Percentiles rank a stretch among this genome's conserved stretches.
phyloP scores from a whole-genome alignment of 305 asterid species.

The Fraxinus floribunda region DNA sequence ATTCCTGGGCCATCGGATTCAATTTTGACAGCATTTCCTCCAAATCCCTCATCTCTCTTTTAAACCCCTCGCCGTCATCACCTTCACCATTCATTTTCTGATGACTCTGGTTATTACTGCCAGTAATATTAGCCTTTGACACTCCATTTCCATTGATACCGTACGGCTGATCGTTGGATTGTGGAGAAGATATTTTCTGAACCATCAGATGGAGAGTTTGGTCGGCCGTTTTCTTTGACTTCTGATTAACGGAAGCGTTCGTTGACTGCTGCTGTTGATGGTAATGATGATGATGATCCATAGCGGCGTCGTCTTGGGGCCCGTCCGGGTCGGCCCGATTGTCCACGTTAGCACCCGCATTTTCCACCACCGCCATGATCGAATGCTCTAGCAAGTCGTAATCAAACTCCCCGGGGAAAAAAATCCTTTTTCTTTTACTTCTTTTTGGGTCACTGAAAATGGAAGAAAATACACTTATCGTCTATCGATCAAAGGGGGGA shows the following conservation, averaged over 20 bases:
- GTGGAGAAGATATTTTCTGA: constrained; percentile 25
- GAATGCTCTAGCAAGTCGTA: constrained; percentile 24
- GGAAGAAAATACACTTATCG: constrained; percentile 7
- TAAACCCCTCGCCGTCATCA: constrained; percentile 61
- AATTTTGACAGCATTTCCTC: constrained; percentile 77
- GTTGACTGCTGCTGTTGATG: constrained; percentile 34
- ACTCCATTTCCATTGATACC: constrained; percentile 42
- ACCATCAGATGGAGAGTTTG: constrained; percentile 41
- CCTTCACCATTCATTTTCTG: constrained; percentile 38
- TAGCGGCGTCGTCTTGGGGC: constrained; percentile 43
- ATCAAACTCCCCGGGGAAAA: not conserved
- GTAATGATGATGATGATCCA: constrained; percentile 40
- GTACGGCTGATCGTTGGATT: constrained; percentile 38
- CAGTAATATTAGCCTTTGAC: constrained; percentile 16
- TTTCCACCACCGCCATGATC: constrained; percentile 92
- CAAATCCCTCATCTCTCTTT: constrained; percentile 79
- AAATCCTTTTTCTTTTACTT: not conserved
- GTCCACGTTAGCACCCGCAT: constrained; percentile 46
- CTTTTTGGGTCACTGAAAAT: not conserved
- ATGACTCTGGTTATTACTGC: constrained; percentile 13
- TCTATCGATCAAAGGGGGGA: constrained; percentile 30
- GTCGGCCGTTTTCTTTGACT: constrained; percentile 45
- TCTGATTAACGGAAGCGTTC: constrained; percentile 38
- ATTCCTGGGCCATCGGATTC: constrained; percentile 87
- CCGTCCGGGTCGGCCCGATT: constrained; percentile 53